These are phyloP conservation scores for Camelina sativa DNA, from an alignment of 345 rosid genomes.

Conservation along the genomic window DNA sequence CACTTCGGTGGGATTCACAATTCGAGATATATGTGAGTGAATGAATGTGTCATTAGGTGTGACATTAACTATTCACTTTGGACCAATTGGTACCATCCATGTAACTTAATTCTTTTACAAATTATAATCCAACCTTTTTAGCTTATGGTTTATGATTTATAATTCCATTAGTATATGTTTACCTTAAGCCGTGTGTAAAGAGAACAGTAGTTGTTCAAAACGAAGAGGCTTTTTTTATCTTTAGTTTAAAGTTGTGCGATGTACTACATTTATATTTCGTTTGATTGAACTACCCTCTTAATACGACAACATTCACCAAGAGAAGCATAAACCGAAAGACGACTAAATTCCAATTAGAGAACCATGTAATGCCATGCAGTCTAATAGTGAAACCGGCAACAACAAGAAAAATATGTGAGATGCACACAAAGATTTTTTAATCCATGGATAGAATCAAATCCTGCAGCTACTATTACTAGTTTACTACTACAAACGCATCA, in stretches of 20 bases:
- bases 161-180: not conserved
- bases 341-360: not conserved
- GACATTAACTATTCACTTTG: not conserved
- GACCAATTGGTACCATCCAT: not conserved
- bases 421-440: slow-evolving; percentile 24
- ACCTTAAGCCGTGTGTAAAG: not conserved
- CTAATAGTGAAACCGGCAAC: not conserved
- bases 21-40: not conserved
- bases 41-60: slow-evolving; percentile 27
- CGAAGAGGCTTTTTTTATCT: not conserved
- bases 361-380: slow-evolving; percentile 17
- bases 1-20: slow-evolving; percentile 26
- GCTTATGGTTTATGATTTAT: not conserved
- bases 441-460: slow-evolving; percentile 21
- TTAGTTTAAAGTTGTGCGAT: not conserved
- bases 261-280: not conserved
- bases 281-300: not conserved
- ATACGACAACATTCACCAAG: not conserved
- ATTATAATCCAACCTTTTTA: not conserved
- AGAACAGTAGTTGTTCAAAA: not conserved
- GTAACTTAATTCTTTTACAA: not conserved
- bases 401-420: not conserved
- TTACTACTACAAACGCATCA: slow-evolving; percentile 25
- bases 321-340: slow-evolving; percentile 5
- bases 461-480: not conserved